A percentile compares a stretch with the other conserved stretches of the same genome.
These are phyloP conservation scores for Sporothrix pallida DNA, from an alignment of 2,329 filamentous ascomycete genomes.

Conservation along the genomic window DNA sequence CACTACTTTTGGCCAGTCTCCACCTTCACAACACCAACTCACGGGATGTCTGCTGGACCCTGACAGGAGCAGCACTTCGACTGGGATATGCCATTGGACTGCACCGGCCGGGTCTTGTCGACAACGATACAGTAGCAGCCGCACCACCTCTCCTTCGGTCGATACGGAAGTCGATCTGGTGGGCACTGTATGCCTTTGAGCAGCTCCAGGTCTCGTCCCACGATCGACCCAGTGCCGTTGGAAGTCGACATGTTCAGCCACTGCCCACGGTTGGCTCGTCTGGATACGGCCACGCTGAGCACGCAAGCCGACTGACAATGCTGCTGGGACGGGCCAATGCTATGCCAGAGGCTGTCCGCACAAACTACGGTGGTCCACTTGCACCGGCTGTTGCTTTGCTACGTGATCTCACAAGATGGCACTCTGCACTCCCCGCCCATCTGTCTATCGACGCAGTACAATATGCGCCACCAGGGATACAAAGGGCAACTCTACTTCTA, in stretches of 20 bases:
- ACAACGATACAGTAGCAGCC: constrained; percentile 41
- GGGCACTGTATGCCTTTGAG: constrained; percentile 44
- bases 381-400: constrained; percentile 50
- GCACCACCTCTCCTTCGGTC: constrained; percentile 45
- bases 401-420: constrained; percentile 49
- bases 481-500: constrained; percentile 48
- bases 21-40: constrained; percentile 54
- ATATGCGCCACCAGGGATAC: constrained; percentile 45
- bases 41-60: constrained; percentile 50
- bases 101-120: constrained; percentile 45
- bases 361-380: constrained; percentile 40
- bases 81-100: constrained; percentile 52
- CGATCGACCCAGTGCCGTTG: constrained; percentile 51
- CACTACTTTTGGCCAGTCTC: constrained; percentile 49
- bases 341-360: constrained; percentile 25
- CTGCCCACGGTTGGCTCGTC: background rate
- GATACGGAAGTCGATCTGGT: constrained; percentile 44
- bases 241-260: constrained; percentile 37
- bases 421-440: constrained; percentile 46
- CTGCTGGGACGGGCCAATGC: constrained; percentile 45
- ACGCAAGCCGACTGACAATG: constrained; percentile 46
- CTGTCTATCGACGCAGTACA: constrained; percentile 45
- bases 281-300: constrained; percentile 45
- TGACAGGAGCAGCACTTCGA: constrained; percentile 51
- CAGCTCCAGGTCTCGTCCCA: constrained; percentile 53